phyloP scores from a whole-genome alignment of 257 asterid species.

The Apocynum venetum region DNA sequence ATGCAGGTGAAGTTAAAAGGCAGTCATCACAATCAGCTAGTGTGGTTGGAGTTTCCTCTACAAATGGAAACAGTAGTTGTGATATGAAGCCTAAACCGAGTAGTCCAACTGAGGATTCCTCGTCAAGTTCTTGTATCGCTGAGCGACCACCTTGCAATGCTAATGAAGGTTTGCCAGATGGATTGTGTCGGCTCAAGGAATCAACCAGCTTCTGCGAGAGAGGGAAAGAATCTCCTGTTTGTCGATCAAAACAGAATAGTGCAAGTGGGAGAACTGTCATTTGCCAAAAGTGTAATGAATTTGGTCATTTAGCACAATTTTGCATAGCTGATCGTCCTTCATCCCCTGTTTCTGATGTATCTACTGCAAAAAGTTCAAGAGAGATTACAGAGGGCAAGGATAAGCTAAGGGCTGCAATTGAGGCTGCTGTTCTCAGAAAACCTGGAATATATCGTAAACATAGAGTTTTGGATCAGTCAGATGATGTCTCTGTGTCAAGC shows the following conservation, averaged over 20 bases:
- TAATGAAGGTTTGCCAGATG: slow-evolving; percentile 49
- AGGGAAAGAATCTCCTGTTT: slow-evolving; percentile 48
- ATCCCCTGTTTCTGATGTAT: slow-evolving; percentile 20
- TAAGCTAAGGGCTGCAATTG: slow-evolving; percentile 74
- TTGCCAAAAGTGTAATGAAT: slow-evolving; percentile 36
- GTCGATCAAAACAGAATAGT: slow-evolving; percentile 41
- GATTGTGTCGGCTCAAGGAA: slow-evolving; percentile 42
- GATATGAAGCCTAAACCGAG: slow-evolving; percentile 42
- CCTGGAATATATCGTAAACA: slow-evolving; percentile 63
- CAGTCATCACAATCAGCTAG: slow-evolving; percentile 32
- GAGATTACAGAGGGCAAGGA: slow-evolving; percentile 39
- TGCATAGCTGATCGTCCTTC: slow-evolving; percentile 24
- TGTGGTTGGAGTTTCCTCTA: slow-evolving; percentile 33
- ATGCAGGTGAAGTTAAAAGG: slow-evolving; percentile 63
- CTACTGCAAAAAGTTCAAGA: slow-evolving; percentile 47
- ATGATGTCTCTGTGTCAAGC: slow-evolving; percentile 38
- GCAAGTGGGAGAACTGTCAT: slow-evolving; percentile 15
- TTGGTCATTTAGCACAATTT: slow-evolving; percentile 29
- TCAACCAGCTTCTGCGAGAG: slow-evolving; percentile 43
- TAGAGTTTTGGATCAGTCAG: slow-evolving; percentile 46
- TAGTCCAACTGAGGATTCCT: slow-evolving; percentile 42
- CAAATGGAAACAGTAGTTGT: slow-evolving; percentile 31
- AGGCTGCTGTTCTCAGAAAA: slow-evolving; percentile 80
- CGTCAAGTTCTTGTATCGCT: slow-evolving; percentile 27
- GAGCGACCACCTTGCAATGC: slow-evolving; percentile 37